These are phyloP conservation scores for Leucaena leucocephala DNA, from an alignment of 306 rosid species.

Conservation along the genomic window DNA sequence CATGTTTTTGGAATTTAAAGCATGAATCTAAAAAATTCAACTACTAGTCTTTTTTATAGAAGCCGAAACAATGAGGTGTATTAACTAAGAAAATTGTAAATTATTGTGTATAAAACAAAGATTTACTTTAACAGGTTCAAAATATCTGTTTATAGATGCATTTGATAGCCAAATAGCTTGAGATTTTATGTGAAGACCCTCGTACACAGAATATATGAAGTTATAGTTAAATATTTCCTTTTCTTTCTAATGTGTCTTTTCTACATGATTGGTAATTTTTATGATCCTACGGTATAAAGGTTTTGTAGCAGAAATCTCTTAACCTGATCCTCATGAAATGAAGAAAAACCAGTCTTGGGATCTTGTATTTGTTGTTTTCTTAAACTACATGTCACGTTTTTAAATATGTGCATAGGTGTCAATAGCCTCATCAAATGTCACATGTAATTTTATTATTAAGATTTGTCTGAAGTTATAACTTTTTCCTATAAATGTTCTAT, in stretches of 20 bases:
- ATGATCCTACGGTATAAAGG: slow-evolving; percentile 1
- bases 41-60: neutral
- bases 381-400: slow-evolving; percentile 17
- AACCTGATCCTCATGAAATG: slow-evolving; percentile 14
- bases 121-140: slow-evolving; percentile 23
- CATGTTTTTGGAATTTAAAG: slow-evolving; percentile 15
- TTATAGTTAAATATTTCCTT: neutral
- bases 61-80: slow-evolving; percentile 26
- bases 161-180: slow-evolving; percentile 11
- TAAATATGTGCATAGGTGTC: slow-evolving; percentile 14
- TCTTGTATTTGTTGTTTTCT: slow-evolving; percentile 33
- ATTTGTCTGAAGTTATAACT: slow-evolving; percentile 25
- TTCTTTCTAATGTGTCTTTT: neutral
- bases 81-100: slow-evolving; percentile 1
- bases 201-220: neutral
- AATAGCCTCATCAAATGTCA: slow-evolving; percentile 29
- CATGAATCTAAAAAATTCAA: slow-evolving; percentile 6
- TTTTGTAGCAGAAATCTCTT: slow-evolving; percentile 29
- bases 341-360: neutral
- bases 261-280: slow-evolving; percentile 19
- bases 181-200: slow-evolving; percentile 27
- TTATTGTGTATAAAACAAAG: neutral
- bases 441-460: slow-evolving; percentile 27
- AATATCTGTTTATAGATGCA: slow-evolving; percentile 21
- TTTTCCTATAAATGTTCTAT: slow-evolving; percentile 22